A percentile compares a stretch with the other conserved stretches of the same genome.
These are phyloP conservation scores for Hypoxylon cercidicola DNA, from an alignment of 495 filamentous ascomycete genomes.

Conservation along the genomic window DNA sequence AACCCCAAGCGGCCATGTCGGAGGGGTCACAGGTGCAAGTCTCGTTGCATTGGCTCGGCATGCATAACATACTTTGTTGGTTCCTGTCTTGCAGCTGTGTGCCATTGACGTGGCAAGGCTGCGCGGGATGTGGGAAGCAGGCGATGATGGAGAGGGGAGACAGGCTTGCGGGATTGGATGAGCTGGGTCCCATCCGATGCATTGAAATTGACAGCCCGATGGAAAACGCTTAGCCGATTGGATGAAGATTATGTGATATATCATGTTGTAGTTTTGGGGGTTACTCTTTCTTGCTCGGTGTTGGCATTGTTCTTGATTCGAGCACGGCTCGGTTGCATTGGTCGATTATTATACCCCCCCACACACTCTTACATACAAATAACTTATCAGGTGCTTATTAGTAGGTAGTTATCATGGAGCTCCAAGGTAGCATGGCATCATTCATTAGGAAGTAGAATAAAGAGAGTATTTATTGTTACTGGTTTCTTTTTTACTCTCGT, in stretches of 20 bases:
- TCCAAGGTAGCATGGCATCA: slow-evolving; percentile 26
- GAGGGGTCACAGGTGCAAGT: slow-evolving; percentile 8
- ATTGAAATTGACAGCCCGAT: slow-evolving; percentile 9
- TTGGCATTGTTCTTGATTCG: slow-evolving; percentile 11
- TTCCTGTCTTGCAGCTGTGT: slow-evolving; percentile 21
- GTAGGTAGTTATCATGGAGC: slow-evolving; percentile 10
- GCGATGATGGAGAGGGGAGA: slow-evolving; percentile 12
- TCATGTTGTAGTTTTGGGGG: background rate
- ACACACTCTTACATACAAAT: slow-evolving; percentile 4
- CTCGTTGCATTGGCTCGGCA: slow-evolving; percentile 17
- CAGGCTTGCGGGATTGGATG: slow-evolving; percentile 22
- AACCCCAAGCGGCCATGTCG: background rate
- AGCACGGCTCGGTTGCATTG: background rate
- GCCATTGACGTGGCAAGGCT: slow-evolving; percentile 42
- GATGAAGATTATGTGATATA: slow-evolving; percentile 1
- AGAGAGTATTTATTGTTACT: slow-evolving; percentile 1
- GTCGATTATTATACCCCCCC: slow-evolving; percentile 21
- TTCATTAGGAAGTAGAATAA: slow-evolving; percentile 20
- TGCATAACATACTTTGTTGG: slow-evolving; percentile 13
- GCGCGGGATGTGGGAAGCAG: slow-evolving; percentile 20
- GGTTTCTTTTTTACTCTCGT: background rate
- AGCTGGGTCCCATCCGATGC: slow-evolving; percentile 3
- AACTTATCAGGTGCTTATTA: too few relatives aligned
- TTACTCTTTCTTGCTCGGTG: too few relatives aligned
- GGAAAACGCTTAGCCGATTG: slow-evolving; percentile 32